Percentiles rank a stretch among this genome's conserved stretches.
These are phyloP conservation scores for Usnea hakonensis DNA, from an alignment of 495 filamentous ascomycete genomes.

Conservation along the genomic window DNA sequence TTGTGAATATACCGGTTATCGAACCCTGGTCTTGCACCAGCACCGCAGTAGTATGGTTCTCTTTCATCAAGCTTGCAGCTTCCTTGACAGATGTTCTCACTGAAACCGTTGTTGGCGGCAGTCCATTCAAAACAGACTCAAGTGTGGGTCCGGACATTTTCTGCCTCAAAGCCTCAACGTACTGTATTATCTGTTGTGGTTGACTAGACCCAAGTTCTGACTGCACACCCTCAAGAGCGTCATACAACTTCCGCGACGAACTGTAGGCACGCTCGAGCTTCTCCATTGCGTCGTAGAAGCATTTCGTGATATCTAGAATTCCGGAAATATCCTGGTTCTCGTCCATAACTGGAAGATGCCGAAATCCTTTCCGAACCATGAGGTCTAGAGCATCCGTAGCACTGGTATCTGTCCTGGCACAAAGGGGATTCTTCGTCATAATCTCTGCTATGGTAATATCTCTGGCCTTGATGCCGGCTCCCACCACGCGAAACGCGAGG, in stretches of 20 bases:
- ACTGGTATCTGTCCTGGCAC: constrained; percentile 93
- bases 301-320: constrained; percentile 98
- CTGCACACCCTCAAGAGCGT: constrained; percentile 97
- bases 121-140: constrained; percentile 85
- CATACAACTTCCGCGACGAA: constrained; percentile 92
- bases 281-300: constrained; percentile 99
- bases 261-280: constrained; percentile 95
- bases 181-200: constrained; percentile 97
- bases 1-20: constrained; percentile 98
- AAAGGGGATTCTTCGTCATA: constrained; percentile 99
- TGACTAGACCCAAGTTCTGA: constrained; percentile 93
- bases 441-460: constrained; percentile 92
- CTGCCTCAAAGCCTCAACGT: constrained; percentile 85
- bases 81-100: constrained; percentile 95
- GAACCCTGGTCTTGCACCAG: constrained; percentile 94
- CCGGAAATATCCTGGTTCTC: constrained; percentile 99
- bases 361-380: constrained; percentile 97
- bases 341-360: constrained; percentile 97
- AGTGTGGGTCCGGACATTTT: constrained; percentile 99
- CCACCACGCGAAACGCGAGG: constrained; percentile 93
- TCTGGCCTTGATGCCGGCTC: constrained; percentile 81
- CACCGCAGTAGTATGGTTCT: constrained; percentile 94
- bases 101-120: constrained; percentile 87
- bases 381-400: constrained; percentile 94
- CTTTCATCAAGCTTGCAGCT: constrained; percentile 90